Conservation (phyloP, 2,329 filamentous ascomycete genomes). For the Gaeumannomyces sp. region DNA sequence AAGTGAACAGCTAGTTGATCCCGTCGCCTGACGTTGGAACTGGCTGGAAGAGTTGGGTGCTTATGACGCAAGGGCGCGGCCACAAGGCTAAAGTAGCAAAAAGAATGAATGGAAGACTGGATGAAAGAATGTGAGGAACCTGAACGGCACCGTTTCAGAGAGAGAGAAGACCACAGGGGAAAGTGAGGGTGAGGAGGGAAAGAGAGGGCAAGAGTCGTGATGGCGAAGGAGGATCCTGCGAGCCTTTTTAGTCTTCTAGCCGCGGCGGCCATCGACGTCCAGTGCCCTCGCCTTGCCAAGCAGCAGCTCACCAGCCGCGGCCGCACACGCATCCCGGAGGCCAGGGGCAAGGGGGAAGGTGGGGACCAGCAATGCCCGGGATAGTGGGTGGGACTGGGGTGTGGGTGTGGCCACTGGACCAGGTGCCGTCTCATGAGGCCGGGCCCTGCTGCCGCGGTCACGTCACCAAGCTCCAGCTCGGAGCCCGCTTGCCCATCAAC, state of each 20-base stretch:
- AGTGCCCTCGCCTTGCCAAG: neutral
- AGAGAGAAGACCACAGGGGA: slow-evolving; percentile 8
- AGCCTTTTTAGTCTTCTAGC: slow-evolving; percentile 3
- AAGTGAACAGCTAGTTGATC: slow-evolving; percentile 5
- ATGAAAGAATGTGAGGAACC: slow-evolving; percentile 9
- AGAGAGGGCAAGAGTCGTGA: neutral
- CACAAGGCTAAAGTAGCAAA: slow-evolving; percentile 1
- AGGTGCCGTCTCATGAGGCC: slow-evolving; percentile 2
- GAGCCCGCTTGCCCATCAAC: no score
- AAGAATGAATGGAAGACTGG: slow-evolving; percentile 5
- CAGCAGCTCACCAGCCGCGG: neutral
- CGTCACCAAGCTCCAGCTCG: no score
- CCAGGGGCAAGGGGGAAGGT: neutral
- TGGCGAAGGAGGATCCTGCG: neutral
- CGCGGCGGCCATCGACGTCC: neutral
- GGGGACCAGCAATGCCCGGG: no score
- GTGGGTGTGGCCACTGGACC: slow-evolving; percentile 3
- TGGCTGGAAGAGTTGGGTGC: neutral
- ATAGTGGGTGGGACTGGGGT: neutral
- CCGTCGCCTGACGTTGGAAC: neutral
- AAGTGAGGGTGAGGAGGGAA: slow-evolving; percentile 9
- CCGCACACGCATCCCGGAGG: slow-evolving; percentile 2
- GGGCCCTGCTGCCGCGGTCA: no score
- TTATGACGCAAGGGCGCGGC: neutral
- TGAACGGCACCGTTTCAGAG: slow-evolving; percentile 8